A percentile compares a stretch with the other conserved stretches of the same genome.
phyloP scores from a whole-genome alignment of 129 eudicot species.

The Cynara cardunculus region DNA sequence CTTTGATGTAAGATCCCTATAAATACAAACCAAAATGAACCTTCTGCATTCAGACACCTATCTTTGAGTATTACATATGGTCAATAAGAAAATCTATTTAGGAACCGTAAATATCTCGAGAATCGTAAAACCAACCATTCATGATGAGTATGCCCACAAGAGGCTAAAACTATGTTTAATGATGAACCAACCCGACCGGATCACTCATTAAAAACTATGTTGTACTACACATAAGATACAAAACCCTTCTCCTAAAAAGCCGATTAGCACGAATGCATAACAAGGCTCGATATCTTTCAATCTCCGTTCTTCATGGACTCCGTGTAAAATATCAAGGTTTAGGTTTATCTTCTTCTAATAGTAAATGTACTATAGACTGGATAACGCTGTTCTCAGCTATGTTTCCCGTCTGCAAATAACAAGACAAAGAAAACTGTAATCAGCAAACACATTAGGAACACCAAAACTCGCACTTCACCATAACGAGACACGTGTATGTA shows the following conservation, averaged over 20 bases:
- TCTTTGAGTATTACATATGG: too few species aligned
- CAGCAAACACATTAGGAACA: neutral
- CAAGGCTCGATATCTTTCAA: neutral
- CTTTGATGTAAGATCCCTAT: too few species aligned
- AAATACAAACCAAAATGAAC: too few species aligned
- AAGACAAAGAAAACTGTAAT: neutral
- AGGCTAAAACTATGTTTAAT: too few species aligned
- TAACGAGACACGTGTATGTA: too few species aligned
- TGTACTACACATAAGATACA: neutral
- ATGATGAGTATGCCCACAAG: too few species aligned
- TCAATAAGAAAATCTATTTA: too few species aligned
- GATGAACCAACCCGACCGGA: too few species aligned
- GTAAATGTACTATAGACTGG: slow-evolving; percentile 74
- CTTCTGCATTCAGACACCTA: too few species aligned
- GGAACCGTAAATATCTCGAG: too few species aligned
- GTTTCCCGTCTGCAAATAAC: slow-evolving; percentile 39
- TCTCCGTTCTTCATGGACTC: neutral
- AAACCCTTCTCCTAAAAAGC: neutral
- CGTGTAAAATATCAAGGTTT: slow-evolving; percentile 26
- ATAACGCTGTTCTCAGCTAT: slow-evolving; percentile 66
- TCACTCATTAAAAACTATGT: neutral
- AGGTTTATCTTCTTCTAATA: slow-evolving; percentile 75
- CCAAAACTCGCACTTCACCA: too few species aligned
- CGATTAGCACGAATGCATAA: neutral
- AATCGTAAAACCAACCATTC: too few species aligned